A percentile compares a stretch with the other conserved stretches of the same genome.
Conservation (phyloP, 192 early-diverging fungal species). For the Allomyces macrogynus region DNA sequence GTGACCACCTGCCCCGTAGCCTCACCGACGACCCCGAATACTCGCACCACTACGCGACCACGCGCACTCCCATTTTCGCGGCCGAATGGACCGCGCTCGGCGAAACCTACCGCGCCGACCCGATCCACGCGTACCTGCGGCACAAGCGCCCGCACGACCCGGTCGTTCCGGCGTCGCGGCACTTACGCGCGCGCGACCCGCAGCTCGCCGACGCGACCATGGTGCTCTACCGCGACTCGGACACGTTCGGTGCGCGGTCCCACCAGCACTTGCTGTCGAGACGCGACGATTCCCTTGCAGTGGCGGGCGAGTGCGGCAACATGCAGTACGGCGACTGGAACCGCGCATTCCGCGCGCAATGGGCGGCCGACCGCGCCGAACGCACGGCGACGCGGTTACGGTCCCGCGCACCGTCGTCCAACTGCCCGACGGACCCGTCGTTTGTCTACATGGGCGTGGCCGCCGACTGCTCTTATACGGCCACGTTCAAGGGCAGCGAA, state of each 20-base stretch:
- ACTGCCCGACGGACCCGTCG: too few species aligned
- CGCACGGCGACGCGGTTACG: too few species aligned
- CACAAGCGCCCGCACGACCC: conserved; percentile 34
- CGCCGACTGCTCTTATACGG: background rate
- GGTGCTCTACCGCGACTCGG: conserved; percentile 42
- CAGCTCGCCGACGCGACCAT: conserved; percentile 15
- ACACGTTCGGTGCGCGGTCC: conserved; percentile 6
- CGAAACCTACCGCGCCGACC: conserved; percentile 38
- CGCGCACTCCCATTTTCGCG: conserved; percentile 19
- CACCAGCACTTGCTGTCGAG: too few species aligned
- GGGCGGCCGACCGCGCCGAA: too few species aligned
- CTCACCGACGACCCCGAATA: too few species aligned
- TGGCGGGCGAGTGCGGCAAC: too few species aligned
- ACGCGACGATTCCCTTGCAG: too few species aligned
- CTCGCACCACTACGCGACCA: too few species aligned
- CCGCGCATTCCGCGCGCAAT: too few species aligned
- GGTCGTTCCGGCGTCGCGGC: conserved; percentile 10
- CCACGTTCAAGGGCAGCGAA: background rate
- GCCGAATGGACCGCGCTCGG: conserved; percentile 29
- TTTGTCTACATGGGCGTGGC: background rate
- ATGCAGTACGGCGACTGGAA: too few species aligned
- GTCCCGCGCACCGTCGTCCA: too few species aligned
- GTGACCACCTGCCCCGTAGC: too few species aligned
- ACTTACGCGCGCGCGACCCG: conserved; percentile 6
- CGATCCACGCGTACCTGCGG: conserved; percentile 22